Evolutionary conservation across 495 filamentous ascomycete species (phyloP).

Genomic region (Penicillium salamii): DNA sequence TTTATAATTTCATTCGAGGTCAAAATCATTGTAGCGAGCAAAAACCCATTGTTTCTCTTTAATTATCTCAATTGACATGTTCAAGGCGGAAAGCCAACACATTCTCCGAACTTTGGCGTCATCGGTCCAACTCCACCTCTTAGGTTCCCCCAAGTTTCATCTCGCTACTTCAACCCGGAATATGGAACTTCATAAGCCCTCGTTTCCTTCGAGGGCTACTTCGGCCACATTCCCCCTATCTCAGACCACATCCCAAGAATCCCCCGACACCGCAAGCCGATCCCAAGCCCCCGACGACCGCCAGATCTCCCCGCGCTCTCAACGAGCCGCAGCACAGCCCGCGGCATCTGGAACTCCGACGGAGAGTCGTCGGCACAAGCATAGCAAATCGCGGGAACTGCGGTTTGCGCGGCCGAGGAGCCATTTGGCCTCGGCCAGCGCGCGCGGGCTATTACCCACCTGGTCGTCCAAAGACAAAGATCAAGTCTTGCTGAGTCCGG

Average conservation of each 20-base stretch:
- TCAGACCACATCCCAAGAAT: constrained; percentile 12
- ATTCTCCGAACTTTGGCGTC: constrained; percentile 2
- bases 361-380: constrained; percentile 20
- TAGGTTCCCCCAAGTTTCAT: neutral
- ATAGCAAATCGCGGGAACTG: constrained; percentile 38
- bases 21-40: constrained; percentile 3
- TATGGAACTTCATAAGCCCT: constrained; percentile 23
- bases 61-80: neutral
- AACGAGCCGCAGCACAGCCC: neutral
- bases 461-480: constrained; percentile 37
- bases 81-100: too few species aligned
- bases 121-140: constrained; percentile 5
- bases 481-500: constrained; percentile 31
- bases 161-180: neutral
- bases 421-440: constrained; percentile 33
- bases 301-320: neutral
- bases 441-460: constrained; percentile 33
- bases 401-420: constrained; percentile 39
- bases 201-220: neutral
- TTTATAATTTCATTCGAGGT: too few species aligned
- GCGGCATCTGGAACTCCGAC: neutral
- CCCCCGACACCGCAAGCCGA: constrained; percentile 22
- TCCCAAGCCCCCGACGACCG: constrained; percentile 2
- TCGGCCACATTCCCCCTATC: constrained; percentile 5
- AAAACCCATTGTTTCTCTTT: constrained; percentile 6